Percentiles rank a stretch among this genome's conserved stretches.
Conservation (phyloP, 1,139 yeast genomes). For the Pichia sp. region DNA sequence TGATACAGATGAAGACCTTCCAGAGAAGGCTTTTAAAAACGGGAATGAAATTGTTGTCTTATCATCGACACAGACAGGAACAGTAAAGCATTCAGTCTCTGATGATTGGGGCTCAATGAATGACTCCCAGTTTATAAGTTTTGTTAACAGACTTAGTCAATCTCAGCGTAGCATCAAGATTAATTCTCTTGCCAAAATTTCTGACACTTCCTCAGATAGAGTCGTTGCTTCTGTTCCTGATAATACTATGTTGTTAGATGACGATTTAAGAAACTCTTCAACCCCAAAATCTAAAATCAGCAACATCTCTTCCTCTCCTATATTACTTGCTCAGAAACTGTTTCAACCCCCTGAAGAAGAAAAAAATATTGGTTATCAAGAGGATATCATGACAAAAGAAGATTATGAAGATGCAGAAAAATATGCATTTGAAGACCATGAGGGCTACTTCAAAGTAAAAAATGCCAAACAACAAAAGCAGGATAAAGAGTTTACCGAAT, state of each 20-base stretch:
- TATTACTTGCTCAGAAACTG: conserved; percentile 13
- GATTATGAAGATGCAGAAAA: conserved; percentile 33
- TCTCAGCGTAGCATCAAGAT: neutral
- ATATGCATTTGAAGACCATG: conserved; percentile 67
- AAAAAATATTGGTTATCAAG: neutral
- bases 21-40: neutral
- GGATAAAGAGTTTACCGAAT: conserved; percentile 50
- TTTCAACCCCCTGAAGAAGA: neutral
- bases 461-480: conserved; percentile 62
- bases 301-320: conserved; percentile 14
- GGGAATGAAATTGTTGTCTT: neutral
- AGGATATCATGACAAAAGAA: conserved; percentile 5
- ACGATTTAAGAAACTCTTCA: neutral
- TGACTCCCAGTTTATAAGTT: conserved; percentile 40
- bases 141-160: conserved; percentile 34
- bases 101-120: conserved; percentile 37
- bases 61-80: neutral
- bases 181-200: neutral
- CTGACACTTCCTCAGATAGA: neutral
- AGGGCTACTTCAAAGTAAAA: conserved; percentile 65
- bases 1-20: conserved; percentile 4
- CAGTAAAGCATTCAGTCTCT: neutral
- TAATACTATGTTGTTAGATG: neutral
- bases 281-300: neutral
- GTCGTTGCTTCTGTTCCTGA: neutral